phyloP scores from a whole-genome alignment of 139 green algal genomes.

The Micromonas commoda region DNA sequence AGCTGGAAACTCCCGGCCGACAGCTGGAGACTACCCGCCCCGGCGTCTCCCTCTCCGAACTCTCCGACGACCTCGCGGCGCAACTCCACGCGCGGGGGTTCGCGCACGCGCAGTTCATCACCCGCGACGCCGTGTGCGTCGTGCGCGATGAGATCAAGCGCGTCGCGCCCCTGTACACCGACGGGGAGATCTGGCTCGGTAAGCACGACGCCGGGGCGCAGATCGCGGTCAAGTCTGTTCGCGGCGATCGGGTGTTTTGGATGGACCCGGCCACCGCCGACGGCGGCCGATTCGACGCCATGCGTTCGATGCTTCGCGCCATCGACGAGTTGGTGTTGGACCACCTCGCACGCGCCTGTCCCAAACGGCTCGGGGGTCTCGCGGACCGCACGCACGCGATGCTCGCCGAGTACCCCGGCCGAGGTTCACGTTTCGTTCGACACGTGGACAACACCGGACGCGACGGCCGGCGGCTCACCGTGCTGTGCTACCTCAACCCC shows the following conservation, averaged over 20 bases:
- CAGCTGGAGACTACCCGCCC: background rate
- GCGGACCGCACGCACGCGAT: slow-evolving; percentile 40
- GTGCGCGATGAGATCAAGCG: background rate
- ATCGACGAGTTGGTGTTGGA: slow-evolving; percentile 46
- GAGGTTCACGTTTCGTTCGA: slow-evolving; percentile 13
- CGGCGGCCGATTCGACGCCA: background rate
- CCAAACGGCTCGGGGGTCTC: slow-evolving; percentile 23
- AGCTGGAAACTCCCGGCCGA: background rate
- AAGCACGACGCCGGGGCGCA: slow-evolving; percentile 46
- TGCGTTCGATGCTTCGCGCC: slow-evolving; percentile 27
- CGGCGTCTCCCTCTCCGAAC: background rate
- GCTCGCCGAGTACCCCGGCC: slow-evolving; percentile 45
- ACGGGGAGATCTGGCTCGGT: slow-evolving; percentile 46
- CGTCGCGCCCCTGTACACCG: background rate
- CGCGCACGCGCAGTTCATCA: background rate
- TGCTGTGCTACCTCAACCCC: slow-evolving; percentile 50
- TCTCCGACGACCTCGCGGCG: background rate
- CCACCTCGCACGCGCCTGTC: slow-evolving; percentile 27
- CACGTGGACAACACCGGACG: slow-evolving; percentile 53
- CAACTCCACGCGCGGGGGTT: background rate
- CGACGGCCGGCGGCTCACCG: slow-evolving; percentile 47
- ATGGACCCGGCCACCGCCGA: background rate
- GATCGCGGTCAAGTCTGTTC: slow-evolving; percentile 28
- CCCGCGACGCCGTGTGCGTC: background rate
- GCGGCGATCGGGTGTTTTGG: slow-evolving; percentile 23